Percentiles rank a stretch among this genome's conserved stretches.
These are phyloP conservation scores for Endoconidiophora laricicola DNA, from an alignment of 2,329 filamentous ascomycete genomes.

Conservation along the genomic window DNA sequence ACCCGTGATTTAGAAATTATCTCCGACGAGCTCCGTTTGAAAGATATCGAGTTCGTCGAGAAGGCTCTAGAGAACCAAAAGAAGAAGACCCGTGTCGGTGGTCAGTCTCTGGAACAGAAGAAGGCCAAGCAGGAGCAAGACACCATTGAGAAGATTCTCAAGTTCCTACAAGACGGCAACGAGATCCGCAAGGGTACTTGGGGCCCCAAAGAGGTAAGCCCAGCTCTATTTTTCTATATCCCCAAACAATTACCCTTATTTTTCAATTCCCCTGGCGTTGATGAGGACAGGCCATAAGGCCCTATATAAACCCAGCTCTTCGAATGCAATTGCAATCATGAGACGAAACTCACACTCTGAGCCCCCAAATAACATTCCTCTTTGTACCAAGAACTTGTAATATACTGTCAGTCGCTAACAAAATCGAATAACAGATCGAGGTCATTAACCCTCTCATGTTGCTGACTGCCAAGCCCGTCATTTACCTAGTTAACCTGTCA, in stretches of 20 bases:
- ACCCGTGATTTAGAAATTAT: conserved; percentile 91
- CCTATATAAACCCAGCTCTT: conserved; percentile 95
- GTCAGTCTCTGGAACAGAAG: conserved; percentile 94
- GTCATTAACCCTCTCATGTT: conserved; percentile 94
- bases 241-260: conserved; percentile 15
- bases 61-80: conserved; percentile 82
- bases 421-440: conserved; percentile 63
- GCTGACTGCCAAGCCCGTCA: conserved; percentile 88
- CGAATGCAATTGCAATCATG: conserved; percentile 52
- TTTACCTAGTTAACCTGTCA: conserved; percentile 91
- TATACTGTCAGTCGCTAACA: neutral
- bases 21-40: conserved; percentile 86
- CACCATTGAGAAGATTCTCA: conserved; percentile 76
- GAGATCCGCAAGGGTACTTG: conserved; percentile 85
- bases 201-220: conserved; percentile 83
- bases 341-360: conserved; percentile 12
- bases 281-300: conserved; percentile 13
- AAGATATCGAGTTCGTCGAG: conserved; percentile 96
- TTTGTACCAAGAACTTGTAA: neutral
- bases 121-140: conserved; percentile 90
- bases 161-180: conserved; percentile 72
- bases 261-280: conserved; percentile 11
- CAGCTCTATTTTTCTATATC: neutral
- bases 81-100: conserved; percentile 90
- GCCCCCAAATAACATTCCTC: conserved; percentile 21